These are phyloP conservation scores for Teratosphaeria nubilosa DNA, from an alignment of 2,329 filamentous ascomycete species.

Conservation along the genomic window DNA sequence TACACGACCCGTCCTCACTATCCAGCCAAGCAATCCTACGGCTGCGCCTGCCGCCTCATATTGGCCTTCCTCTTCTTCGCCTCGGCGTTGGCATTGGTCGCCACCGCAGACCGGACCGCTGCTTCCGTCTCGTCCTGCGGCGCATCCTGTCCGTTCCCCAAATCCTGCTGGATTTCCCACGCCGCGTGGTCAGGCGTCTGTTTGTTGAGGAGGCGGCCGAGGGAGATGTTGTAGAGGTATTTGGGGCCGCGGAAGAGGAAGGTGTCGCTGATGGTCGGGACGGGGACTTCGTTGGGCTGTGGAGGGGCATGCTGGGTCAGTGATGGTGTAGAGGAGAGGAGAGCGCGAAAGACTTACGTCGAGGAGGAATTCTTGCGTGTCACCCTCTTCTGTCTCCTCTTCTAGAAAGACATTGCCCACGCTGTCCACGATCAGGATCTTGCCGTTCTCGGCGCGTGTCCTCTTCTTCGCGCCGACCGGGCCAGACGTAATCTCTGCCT, in stretches of 20 bases:
- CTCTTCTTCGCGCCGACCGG: slow-evolving; percentile 73
- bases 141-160: slow-evolving; percentile 21
- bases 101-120: slow-evolving; percentile 31
- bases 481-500: slow-evolving; percentile 41
- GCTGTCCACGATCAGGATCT: slow-evolving; percentile 85
- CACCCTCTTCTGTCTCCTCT: slow-evolving; percentile 78
- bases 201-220: slow-evolving; percentile 34
- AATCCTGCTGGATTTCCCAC: slow-evolving; percentile 19
- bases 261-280: slow-evolving; percentile 71
- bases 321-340: neutral
- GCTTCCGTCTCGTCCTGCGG: slow-evolving; percentile 28
- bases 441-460: slow-evolving; percentile 89
- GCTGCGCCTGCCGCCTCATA: slow-evolving; percentile 7
- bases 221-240: slow-evolving; percentile 52
- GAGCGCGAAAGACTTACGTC: slow-evolving; percentile 55
- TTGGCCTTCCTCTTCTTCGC: slow-evolving; percentile 29
- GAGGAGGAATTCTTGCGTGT: slow-evolving; percentile 71
- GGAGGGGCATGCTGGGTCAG: neutral
- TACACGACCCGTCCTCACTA: neutral
- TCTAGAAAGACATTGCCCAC: slow-evolving; percentile 91
- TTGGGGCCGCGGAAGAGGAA: slow-evolving; percentile 69
- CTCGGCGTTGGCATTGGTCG: slow-evolving; percentile 37
- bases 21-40: neutral
- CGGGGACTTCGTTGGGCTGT: slow-evolving; percentile 67
- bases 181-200: slow-evolving; percentile 22